Evolutionary conservation across 768 basidiomycete species (phyloP), one percentile per base, ranked within the genome.

Genomic region (Tulasnella sp.): DNA sequence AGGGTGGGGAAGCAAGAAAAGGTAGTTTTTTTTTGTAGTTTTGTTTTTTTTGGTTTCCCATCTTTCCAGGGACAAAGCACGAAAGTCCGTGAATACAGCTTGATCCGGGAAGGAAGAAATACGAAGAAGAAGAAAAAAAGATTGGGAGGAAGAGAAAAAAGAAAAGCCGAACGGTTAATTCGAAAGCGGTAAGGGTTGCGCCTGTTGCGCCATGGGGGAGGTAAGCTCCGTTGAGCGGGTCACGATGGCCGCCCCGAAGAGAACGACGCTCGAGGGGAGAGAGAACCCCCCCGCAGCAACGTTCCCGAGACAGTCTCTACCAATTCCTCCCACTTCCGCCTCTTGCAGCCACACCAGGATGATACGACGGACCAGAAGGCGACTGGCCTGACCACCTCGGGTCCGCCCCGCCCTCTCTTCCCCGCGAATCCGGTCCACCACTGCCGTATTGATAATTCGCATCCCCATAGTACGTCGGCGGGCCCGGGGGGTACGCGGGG

Each of bases 391-490:
- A 39, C 72, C 39, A 74, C 38, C 39, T 39, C 72, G 72, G 72
- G 72, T 40, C 39, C 27, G 36, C 72, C 38, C 72, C 72, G 36
- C 38, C 72, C 42, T 74, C 72, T 16, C 72, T 74, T 39, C 72
- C 72, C n/a, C 42, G 72, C 24, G 72, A 34, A 74, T 74, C 38
- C 6, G 18, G n/a, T n/a, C n/a, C 72, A 1, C 72, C 71, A 18
- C 71, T 16, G 21, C 34, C 72, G 31, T 40, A 46, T 34, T 74
- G 72, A 38, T 74, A 74, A 18, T 27, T 39, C 36, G 72, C 39
- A 21, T 74, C 72, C 18, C 72, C 72, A 16, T 74, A 46, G 72
- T 74, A 74, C 12, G 39, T 74, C 36, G 75, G 75, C 42, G 75
- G 75, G 3, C 56, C 75, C 18, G 75, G 56, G 24, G 46, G 75